Percentiles rank a stretch among this genome's conserved stretches.
phyloP scores from a whole-genome alignment of 1,139 yeast species.

The Schwanniomyces etchellsii region DNA sequence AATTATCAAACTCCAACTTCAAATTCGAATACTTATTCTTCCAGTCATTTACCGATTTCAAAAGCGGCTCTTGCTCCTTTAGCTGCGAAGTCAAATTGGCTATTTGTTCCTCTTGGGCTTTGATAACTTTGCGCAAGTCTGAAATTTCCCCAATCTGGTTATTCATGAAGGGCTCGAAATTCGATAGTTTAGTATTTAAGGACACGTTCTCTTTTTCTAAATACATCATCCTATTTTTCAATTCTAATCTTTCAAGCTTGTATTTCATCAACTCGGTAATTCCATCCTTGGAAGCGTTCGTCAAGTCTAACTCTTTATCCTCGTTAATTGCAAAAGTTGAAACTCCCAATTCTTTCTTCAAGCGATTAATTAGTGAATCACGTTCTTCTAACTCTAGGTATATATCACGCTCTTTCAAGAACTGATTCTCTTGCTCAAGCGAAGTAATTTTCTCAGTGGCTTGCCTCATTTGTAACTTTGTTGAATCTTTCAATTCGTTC shows the following conservation, averaged over 20 bases:
- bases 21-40: constrained; percentile 41
- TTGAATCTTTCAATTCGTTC: constrained; percentile 36
- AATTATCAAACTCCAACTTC: constrained; percentile 39
- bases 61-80: constrained; percentile 38
- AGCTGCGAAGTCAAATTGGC: constrained; percentile 35
- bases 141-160: constrained; percentile 50
- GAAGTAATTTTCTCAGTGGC: constrained; percentile 46
- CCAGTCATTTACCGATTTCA: constrained; percentile 44
- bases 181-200: constrained; percentile 34
- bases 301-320: constrained; percentile 9
- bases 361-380: constrained; percentile 29
- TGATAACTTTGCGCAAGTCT: constrained; percentile 49
- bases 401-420: constrained; percentile 16
- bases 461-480: constrained; percentile 46
- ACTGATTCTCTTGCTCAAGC: constrained; percentile 41
- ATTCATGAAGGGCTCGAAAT: constrained; percentile 52
- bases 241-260: constrained; percentile 38
- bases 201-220: constrained; percentile 42
- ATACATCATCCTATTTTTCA: constrained; percentile 41
- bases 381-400: constrained; percentile 23
- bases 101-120: constrained; percentile 48
- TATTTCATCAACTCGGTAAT: constrained; percentile 29
- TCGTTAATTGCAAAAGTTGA: constrained; percentile 21
- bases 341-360: constrained; percentile 31
- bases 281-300: constrained; percentile 7